A percentile compares a stretch with the other conserved stretches of the same genome.
These are phyloP conservation scores for Cladobotryum protrusum DNA, from an alignment of 2,329 filamentous ascomycete genomes.

Conservation along the genomic window DNA sequence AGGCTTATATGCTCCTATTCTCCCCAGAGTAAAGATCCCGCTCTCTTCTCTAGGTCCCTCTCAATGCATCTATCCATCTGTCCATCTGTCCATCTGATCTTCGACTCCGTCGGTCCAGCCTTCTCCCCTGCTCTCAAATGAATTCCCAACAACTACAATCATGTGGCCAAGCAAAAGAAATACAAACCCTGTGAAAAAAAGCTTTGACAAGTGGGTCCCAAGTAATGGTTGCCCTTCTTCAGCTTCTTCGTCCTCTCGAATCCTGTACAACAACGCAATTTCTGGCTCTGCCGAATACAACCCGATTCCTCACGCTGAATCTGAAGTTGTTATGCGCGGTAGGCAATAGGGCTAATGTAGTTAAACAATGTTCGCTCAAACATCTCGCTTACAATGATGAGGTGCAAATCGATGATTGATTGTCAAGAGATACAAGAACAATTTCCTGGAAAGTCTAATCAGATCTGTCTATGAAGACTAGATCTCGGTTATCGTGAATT, in stretches of 20 bases:
- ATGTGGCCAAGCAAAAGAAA: not conserved
- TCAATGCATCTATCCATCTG: not conserved
- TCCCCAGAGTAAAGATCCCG: constrained; percentile 20
- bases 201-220: not conserved
- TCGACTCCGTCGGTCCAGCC: not conserved
- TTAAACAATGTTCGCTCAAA: constrained; percentile 17
- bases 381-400: constrained; percentile 13
- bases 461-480: constrained; percentile 2
- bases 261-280: not conserved
- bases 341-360: constrained; percentile 9
- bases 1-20: not conserved
- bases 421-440: constrained; percentile 22
- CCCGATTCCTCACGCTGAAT: constrained; percentile 5
- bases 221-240: not conserved
- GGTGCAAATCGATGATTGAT: constrained; percentile 12
- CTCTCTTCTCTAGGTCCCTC: not conserved
- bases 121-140: not conserved
- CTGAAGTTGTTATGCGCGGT: constrained; percentile 7
- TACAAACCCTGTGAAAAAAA: not conserved
- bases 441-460: constrained; percentile 19
- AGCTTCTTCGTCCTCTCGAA: not conserved
- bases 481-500: constrained; percentile 12
- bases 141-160: not conserved
- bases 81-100: not conserved
- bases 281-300: not conserved